Evolutionary conservation across 306 rosid genomes (phyloP), one percentile per base, ranked within the genome.

Genomic region (Hippophae tibetana): DNA sequence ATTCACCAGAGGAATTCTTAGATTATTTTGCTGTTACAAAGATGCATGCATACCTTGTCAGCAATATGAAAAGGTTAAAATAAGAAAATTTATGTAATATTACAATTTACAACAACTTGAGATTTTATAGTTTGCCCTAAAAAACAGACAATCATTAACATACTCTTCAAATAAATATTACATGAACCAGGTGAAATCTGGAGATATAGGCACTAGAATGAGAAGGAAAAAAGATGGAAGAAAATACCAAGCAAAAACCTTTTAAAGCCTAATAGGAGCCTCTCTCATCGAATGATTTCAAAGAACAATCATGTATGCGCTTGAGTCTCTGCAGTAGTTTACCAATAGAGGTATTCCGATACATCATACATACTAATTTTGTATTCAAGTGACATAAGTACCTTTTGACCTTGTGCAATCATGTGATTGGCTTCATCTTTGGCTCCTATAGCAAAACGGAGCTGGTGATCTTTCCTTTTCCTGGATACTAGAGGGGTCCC

Each of bases 1-100:
- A 56, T 48, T 53, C 55, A 71, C 52, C 18, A 75, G 13, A 14
- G 69, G 69, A 69, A 77, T 72, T 56, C 46, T 64, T 43, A 64
- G 62, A 76, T 73, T 70, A 58, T 60, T 65, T 71, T 70, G 86
- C 95, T 87, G 83, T 67, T 77, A 52, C 51, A 64, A 74, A 31
- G 64, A 57, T 42, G 10, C 42, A 61, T 42, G 51, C 62, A 55
- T 9, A 49, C 13, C 47, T 11, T 42, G 60, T 62, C 67, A 9
- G 49, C 11, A 47, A 52, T 58, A 59, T 4, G 13, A 57, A 65
- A 61, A 9, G 41, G 54, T 52, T 13, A 62, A 57, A 69, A 5
- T 65, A 9, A n/a, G 40, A 12, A 43, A 65, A 54, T 45, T 43
- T 25, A 57, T 7, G 7, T 12, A 47, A 9, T 42, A 26, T 53